These are phyloP conservation scores for Daldinia childiae DNA, from an alignment of 495 filamentous ascomycete species.

Conservation along the genomic window DNA sequence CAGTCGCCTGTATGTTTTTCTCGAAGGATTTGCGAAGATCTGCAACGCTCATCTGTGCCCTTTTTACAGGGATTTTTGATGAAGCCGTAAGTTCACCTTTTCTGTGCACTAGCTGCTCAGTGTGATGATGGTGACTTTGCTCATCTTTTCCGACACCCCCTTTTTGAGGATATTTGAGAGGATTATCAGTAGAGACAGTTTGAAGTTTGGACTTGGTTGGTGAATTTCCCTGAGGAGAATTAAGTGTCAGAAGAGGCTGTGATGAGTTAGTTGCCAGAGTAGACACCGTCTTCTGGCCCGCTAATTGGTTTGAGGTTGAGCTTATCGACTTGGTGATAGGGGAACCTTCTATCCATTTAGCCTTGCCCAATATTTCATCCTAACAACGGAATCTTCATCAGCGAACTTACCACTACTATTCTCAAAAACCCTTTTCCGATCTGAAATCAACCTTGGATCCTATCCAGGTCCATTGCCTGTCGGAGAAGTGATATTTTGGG, in stretches of 20 bases:
- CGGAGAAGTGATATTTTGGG: conserved; percentile 19
- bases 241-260: conserved; percentile 9
- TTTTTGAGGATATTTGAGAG: conserved; percentile 13
- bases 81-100: background rate
- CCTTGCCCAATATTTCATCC: background rate
- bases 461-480: conserved; percentile 29
- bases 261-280: conserved; percentile 1
- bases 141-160: background rate
- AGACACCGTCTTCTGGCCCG: conserved; percentile 1
- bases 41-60: conserved; percentile 48
- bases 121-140: background rate
- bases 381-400: background rate
- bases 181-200: conserved; percentile 3
- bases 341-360: conserved; percentile 32
- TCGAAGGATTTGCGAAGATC: conserved; percentile 52
- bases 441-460: conserved; percentile 44
- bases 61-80: conserved; percentile 16
- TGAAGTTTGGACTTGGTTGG: conserved; percentile 28
- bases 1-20: conserved; percentile 8
- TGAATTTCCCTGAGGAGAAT: conserved; percentile 14
- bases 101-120: background rate
- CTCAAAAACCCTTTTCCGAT: conserved; percentile 51
- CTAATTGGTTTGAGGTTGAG: conserved; percentile 1
- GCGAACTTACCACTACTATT: conserved; percentile 37
- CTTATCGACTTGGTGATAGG: conserved; percentile 15